phyloP scores from a whole-genome alignment of 768 basidiomycete genomes.

The Pleurotus platypus region DNA sequence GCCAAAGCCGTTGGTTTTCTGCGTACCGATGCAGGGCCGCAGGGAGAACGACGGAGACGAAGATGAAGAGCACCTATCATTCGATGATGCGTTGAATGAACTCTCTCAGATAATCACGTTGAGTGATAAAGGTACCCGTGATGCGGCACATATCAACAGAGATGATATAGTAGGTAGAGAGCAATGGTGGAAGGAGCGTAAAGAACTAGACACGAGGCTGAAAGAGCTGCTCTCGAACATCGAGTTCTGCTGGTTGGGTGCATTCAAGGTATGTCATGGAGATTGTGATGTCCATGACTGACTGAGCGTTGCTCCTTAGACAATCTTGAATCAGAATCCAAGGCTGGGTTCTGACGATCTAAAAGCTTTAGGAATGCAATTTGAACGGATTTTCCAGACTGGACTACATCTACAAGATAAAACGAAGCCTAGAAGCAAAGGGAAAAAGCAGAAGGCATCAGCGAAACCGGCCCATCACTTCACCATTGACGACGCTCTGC shows the following conservation, averaged over 20 bases:
- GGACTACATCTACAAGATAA: slow-evolving; percentile 60
- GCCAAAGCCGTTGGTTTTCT: slow-evolving; percentile 71
- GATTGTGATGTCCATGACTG: background rate
- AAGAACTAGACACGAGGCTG: slow-evolving; percentile 73
- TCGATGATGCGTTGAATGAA: slow-evolving; percentile 70
- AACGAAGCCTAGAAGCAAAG: slow-evolving; percentile 27
- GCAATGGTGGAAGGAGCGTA: slow-evolving; percentile 85
- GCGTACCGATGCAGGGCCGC: slow-evolving; percentile 82
- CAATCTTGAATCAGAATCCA: slow-evolving; percentile 53
- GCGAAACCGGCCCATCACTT: slow-evolving; percentile 38
- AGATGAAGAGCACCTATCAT: slow-evolving; percentile 69
- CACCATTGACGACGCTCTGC: slow-evolving; percentile 66
- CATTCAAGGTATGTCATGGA: slow-evolving; percentile 75
- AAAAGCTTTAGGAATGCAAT: slow-evolving; percentile 53
- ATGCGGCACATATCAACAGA: slow-evolving; percentile 66
- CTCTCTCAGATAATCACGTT: slow-evolving; percentile 74
- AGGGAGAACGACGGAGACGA: slow-evolving; percentile 67
- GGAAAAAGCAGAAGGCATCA: slow-evolving; percentile 28
- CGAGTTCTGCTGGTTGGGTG: slow-evolving; percentile 96
- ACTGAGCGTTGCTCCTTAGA: slow-evolving; percentile 32
- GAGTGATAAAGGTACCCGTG: slow-evolving; percentile 74
- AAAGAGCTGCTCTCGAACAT: slow-evolving; percentile 75
- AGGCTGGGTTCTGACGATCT: slow-evolving; percentile 42
- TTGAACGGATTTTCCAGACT: slow-evolving; percentile 76
- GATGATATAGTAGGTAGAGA: slow-evolving; percentile 62